phyloP scores from a whole-genome alignment of 768 basidiomycete genomes.

The Russula vinacea region DNA sequence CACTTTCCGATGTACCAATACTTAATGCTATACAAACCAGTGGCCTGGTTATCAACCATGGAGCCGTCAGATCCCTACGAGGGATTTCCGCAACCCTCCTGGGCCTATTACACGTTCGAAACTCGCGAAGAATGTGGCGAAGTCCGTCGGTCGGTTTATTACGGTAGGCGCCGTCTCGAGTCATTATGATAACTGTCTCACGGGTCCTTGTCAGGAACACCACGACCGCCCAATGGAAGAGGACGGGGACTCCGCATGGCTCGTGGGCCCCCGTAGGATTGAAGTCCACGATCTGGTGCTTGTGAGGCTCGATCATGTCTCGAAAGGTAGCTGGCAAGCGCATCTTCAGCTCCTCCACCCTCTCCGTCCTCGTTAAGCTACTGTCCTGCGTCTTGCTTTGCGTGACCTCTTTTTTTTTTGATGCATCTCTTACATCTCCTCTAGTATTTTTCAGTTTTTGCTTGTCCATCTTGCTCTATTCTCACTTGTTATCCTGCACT shows the following conservation, averaged over 20 bases:
- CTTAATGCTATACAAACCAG: constrained; percentile 38
- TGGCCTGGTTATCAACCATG: constrained; percentile 79
- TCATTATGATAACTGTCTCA: neutral
- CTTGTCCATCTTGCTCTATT: neutral
- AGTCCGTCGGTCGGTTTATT: constrained; percentile 69
- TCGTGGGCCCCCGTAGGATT: constrained; percentile 55
- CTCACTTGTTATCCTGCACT: neutral
- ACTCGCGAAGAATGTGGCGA: constrained; percentile 76
- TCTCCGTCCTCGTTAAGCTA: neutral
- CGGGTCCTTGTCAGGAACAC: constrained; percentile 43
- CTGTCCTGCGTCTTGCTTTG: neutral
- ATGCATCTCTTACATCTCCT: neutral
- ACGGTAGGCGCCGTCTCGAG: constrained; percentile 40
- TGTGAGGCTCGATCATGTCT: constrained; percentile 79
- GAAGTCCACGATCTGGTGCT: constrained; percentile 64
- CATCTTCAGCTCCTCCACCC: constrained; percentile 52
- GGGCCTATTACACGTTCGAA: constrained; percentile 74
- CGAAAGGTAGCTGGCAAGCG: constrained; percentile 80
- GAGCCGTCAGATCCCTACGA: constrained; percentile 79
- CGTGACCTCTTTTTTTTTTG: neutral
- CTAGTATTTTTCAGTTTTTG: neutral
- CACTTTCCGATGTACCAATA: constrained; percentile 10
- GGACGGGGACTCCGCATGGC: constrained; percentile 59
- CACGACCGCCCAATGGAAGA: constrained; percentile 56
- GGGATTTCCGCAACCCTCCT: constrained; percentile 75